Base-by-base conservation (phyloP, 495 filamentous ascomycete genomes). In the Cudoniella acicularis region DNA sequence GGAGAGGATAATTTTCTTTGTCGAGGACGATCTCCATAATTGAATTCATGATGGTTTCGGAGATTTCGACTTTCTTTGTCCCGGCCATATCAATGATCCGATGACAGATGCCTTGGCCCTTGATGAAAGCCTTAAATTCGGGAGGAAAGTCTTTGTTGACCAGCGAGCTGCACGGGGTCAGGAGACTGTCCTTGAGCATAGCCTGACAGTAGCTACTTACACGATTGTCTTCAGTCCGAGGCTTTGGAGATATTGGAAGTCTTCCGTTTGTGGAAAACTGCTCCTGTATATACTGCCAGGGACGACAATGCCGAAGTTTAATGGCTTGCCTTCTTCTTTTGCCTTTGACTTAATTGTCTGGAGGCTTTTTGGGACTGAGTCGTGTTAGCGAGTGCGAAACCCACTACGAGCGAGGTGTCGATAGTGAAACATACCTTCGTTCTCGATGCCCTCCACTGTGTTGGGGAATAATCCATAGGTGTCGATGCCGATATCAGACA, bases 141-240 rank as follows among this genome's bases (percentile, higher is more conserved):
- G 79, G 67, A 0, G 87, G 79, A 57, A 79, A 76, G 24, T 84
- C 78, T 58, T 87, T 86, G 2, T 83, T 77, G 23, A 96, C 90
- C 20, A 96, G 75, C n/a, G 89, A 92, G 49, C 88, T 91, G 52
- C 46, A 20, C 51, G 61, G 30, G 70, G 66, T 73, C 42, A 68
- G 67, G 27, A 55, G 23, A 24, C 25, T 24, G 9, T 24, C n/a
- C 8, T 13, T 10, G 10, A 49, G 20, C 21, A 20, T 3, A 2
- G 18, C 46, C 6, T 36, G 30, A 17, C 10, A 36, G 54, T 27
- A 20, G 36, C 27, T 41, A 77, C 82, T 69, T 73, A 90, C 87
- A 96, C 72, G 27, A 95, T 82, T 22, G 85, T 91, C 72, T 86
- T 89, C 56, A 96, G 70, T 10, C 80, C 73, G 25, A 95, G 75